phyloP scores from a whole-genome alignment of 2,329 filamentous ascomycete genomes.

The Exophiala sp. region DNA sequence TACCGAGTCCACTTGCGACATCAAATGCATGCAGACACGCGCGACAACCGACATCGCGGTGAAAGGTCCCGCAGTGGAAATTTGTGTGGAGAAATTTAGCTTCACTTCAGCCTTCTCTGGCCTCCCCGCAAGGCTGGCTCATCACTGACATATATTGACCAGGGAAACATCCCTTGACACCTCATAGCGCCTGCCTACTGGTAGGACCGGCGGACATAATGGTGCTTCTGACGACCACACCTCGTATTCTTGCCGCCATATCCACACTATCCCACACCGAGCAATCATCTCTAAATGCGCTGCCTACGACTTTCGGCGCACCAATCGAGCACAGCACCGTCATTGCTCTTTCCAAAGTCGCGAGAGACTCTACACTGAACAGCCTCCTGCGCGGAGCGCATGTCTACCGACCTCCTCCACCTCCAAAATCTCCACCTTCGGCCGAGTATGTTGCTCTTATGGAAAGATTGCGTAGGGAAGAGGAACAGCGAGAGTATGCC shows the following conservation, averaged over 20 bases:
- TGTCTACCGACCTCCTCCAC: slow-evolving; percentile 75
- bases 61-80: background rate
- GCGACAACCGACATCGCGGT: background rate
- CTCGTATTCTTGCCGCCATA: slow-evolving; percentile 38
- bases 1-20: background rate
- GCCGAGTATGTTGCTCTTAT: slow-evolving; percentile 84
- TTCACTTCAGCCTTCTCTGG: background rate
- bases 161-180: background rate
- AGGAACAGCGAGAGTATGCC: slow-evolving; percentile 78
- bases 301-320: slow-evolving; percentile 28
- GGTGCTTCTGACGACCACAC: slow-evolving; percentile 42
- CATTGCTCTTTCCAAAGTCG: slow-evolving; percentile 33
- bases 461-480: slow-evolving; percentile 74
- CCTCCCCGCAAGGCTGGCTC: background rate
- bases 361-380: slow-evolving; percentile 57
- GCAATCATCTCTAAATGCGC: slow-evolving; percentile 28
- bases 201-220: slow-evolving; percentile 27
- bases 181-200: background rate
- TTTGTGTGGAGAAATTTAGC: background rate
- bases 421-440: slow-evolving; percentile 73
- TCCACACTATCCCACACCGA: slow-evolving; percentile 35
- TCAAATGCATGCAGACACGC: background rate
- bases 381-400: slow-evolving; percentile 66
- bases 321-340: slow-evolving; percentile 44
- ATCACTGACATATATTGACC: too few species aligned